Evolutionary conservation across 2,329 filamentous ascomycete species (phyloP).

Genomic region (Ceratocystis colombiana): DNA sequence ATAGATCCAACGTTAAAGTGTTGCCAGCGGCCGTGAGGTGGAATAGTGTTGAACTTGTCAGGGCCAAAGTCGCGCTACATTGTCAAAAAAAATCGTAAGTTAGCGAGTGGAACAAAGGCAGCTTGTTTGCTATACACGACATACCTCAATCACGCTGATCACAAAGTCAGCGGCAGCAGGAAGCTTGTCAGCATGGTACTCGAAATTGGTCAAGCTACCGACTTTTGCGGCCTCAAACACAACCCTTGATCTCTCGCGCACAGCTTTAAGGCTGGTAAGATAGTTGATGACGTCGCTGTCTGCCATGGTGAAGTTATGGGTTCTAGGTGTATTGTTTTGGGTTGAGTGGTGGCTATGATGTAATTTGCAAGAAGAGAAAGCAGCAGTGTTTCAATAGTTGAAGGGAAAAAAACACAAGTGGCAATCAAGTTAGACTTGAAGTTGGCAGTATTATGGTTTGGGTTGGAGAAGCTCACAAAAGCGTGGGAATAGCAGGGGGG

Average conservation of each 20-base stretch:
- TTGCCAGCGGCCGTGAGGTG: conserved; percentile 51
- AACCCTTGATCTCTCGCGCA: conserved; percentile 33
- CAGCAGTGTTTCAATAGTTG: background rate
- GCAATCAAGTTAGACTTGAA: background rate
- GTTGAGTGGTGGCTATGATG: background rate
- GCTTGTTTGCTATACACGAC: conserved; percentile 9
- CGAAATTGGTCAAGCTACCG: conserved; percentile 36
- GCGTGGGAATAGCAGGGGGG: background rate
- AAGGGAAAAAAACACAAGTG: background rate
- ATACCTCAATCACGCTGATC: conserved; percentile 36
- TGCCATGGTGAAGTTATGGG: conserved; percentile 14
- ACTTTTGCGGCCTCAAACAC: conserved; percentile 34
- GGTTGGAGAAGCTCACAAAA: background rate
- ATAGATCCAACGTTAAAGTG: conserved; percentile 51
- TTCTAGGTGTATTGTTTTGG: background rate
- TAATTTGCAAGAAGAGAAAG: background rate
- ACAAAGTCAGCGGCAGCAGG: conserved; percentile 37
- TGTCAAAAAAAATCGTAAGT: background rate
- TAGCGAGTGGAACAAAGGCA: background rate
- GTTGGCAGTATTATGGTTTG: background rate
- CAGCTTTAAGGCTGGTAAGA: conserved; percentile 33
- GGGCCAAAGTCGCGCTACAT: conserved; percentile 43
- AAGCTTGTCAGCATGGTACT: conserved; percentile 35
- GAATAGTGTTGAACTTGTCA: conserved; percentile 38
- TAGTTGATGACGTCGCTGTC: conserved; percentile 29